Evolutionary conservation across 306 rosid species (phyloP).

Genomic region (Corylus heterophylla): DNA sequence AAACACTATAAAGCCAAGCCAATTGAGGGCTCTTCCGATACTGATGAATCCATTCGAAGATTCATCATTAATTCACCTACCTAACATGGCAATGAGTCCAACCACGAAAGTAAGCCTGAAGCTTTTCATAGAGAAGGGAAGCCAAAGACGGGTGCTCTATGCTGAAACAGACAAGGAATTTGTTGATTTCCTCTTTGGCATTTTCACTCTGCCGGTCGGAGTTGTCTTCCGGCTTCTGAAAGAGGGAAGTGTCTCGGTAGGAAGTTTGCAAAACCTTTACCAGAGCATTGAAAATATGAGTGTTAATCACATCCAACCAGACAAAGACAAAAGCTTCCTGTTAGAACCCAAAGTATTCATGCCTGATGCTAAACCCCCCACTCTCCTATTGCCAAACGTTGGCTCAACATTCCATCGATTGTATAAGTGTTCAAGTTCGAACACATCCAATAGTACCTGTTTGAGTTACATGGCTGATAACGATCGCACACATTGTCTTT

Average conservation of each 20-base stretch:
- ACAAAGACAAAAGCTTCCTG: not conserved
- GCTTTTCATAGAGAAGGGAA: not conserved
- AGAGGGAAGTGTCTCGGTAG: not conserved
- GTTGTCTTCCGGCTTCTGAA: not conserved
- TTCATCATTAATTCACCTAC: not conserved
- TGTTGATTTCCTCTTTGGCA: not conserved
- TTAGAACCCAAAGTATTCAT: constrained; percentile 4
- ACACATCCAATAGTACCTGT: no score
- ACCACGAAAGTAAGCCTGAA: not conserved
- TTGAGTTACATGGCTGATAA: no score
- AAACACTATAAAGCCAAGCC: no score
- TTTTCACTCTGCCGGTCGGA: not conserved
- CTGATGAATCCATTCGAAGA: not conserved
- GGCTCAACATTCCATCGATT: not conserved
- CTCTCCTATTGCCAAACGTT: not conserved
- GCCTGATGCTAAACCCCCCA: not conserved
- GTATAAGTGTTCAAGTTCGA: no score
- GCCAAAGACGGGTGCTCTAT: not conserved
- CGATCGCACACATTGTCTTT: no score
- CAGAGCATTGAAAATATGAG: not conserved
- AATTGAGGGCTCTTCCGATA: not conserved
- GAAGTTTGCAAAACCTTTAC: not conserved
- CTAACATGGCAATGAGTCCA: not conserved
- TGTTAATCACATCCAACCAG: not conserved
- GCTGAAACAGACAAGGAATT: not conserved